phyloP scores from a whole-genome alignment of 2,329 filamentous ascomycete genomes.

The Neofusicoccum sp. region DNA sequence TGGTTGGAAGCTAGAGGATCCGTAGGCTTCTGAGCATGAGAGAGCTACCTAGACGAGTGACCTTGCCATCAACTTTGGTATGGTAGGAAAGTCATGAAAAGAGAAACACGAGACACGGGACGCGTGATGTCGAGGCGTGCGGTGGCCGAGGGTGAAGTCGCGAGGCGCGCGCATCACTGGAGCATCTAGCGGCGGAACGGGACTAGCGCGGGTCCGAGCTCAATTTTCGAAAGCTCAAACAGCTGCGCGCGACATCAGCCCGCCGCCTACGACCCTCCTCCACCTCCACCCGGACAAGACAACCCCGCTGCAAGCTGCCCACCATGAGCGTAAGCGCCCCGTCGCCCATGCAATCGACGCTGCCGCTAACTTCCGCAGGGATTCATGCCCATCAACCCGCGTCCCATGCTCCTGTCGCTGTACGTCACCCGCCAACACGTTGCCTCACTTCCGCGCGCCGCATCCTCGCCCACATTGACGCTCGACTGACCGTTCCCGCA shows the following conservation, averaged over 20 bases:
- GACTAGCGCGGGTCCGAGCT: slow-evolving; percentile 6
- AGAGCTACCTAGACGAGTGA: too few species aligned
- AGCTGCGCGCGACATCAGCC: slow-evolving; percentile 1
- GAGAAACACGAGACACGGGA: too few species aligned
- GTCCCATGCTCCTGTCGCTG: slow-evolving; percentile 92
- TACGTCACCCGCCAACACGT: slow-evolving; percentile 47
- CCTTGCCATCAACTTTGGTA: too few species aligned
- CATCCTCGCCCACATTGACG: not conserved
- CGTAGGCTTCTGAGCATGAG: too few species aligned
- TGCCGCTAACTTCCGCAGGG: slow-evolving; percentile 1
- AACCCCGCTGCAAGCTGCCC: not conserved
- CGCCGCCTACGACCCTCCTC: not conserved
- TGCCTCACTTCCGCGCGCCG: not conserved
- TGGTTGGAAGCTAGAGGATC: too few species aligned
- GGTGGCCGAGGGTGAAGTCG: not conserved
- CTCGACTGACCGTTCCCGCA: not conserved
- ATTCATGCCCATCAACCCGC: slow-evolving; percentile 93
- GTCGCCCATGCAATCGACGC: not conserved
- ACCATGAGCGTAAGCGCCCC: slow-evolving; percentile 10
- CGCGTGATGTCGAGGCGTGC: too few species aligned
- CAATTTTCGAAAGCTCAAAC: slow-evolving; percentile 16
- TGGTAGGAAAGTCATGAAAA: too few species aligned
- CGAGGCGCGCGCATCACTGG: not conserved
- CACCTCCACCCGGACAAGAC: not conserved
- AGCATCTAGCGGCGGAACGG: not conserved